These are phyloP conservation scores for Euphrasia confusa DNA, from an alignment of 257 asterid genomes.

Conservation along the genomic window DNA sequence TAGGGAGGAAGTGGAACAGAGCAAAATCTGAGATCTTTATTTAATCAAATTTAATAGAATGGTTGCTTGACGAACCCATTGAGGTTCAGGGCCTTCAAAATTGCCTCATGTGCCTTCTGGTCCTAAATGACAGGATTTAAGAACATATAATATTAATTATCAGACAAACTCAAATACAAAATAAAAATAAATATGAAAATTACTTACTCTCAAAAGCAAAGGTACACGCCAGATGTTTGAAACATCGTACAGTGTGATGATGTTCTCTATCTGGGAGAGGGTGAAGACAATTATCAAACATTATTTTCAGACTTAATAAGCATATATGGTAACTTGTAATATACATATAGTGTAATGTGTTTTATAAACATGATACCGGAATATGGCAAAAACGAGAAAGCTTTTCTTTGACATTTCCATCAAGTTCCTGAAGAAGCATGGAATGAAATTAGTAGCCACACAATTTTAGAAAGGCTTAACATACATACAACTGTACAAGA, in stretches of 20 bases:
- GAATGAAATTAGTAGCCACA: slow-evolving; percentile 18
- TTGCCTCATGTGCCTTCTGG: slow-evolving; percentile 92
- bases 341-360: slow-evolving; percentile 4
- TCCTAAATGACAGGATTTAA: slow-evolving; percentile 39
- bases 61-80: slow-evolving; percentile 47
- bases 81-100: slow-evolving; percentile 71
- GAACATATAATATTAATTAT: slow-evolving; percentile 7
- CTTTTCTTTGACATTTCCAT: slow-evolving; percentile 62
- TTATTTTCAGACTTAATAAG: slow-evolving; percentile 15
- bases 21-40: slow-evolving; percentile 12
- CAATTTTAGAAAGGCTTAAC: neutral
- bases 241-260: slow-evolving; percentile 77
- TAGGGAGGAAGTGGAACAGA: slow-evolving; percentile 13
- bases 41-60: slow-evolving; percentile 3
- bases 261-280: slow-evolving; percentile 53
- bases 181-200: slow-evolving; percentile 4
- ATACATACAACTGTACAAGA: too few relatives aligned
- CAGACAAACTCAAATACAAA: slow-evolving; percentile 14
- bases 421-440: slow-evolving; percentile 61
- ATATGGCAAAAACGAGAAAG: slow-evolving; percentile 84
- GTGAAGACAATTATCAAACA: slow-evolving; percentile 15
- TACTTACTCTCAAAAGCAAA: slow-evolving; percentile 69
- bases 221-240: slow-evolving; percentile 91
- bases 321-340: slow-evolving; percentile 6
- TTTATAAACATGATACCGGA: slow-evolving; percentile 42